Percentiles rank a stretch among this genome's conserved stretches.
Evolutionary conservation across 495 filamentous ascomycete species (phyloP).

Genomic region (Melanomma pulvis-pyrius): DNA sequence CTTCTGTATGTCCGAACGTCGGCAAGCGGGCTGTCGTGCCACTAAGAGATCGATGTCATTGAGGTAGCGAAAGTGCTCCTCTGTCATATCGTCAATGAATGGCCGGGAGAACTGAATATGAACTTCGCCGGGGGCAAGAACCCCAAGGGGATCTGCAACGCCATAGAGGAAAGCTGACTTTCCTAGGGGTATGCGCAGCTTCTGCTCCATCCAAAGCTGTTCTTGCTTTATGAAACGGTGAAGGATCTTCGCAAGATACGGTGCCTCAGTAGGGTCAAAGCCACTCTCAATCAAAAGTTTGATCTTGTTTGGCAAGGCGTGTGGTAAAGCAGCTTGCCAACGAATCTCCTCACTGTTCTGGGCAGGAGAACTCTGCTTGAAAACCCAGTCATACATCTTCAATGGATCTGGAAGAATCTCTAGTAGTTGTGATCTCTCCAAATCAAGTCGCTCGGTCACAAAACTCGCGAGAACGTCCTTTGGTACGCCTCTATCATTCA

Average conservation of each 20-base stretch:
- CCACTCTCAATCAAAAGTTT: conserved; percentile 55
- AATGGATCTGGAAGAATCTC: conserved; percentile 55
- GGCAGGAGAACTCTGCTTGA: conserved; percentile 39
- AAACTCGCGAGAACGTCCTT: conserved; percentile 60
- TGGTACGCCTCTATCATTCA: conserved; percentile 66
- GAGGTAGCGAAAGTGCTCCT: conserved; percentile 62
- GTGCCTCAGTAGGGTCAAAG: conserved; percentile 57
- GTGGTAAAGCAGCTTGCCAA: conserved; percentile 60
- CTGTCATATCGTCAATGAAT: conserved; percentile 56
- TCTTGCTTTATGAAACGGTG: conserved; percentile 57
- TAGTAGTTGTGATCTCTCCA: conserved; percentile 63
- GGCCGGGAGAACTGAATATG: conserved; percentile 78
- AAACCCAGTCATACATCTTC: conserved; percentile 61
- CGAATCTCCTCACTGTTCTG: conserved; percentile 37
- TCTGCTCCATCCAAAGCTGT: conserved; percentile 59
- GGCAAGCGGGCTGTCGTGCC: conserved; percentile 78
- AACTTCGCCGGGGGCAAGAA: conserved; percentile 74
- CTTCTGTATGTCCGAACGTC: conserved; percentile 82
- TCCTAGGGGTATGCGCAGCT: conserved; percentile 70
- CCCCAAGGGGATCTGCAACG: conserved; percentile 74
- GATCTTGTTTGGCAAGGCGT: conserved; percentile 54
- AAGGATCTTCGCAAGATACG: conserved; percentile 62
- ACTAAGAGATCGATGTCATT: conserved; percentile 78
- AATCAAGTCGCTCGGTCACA: conserved; percentile 60
- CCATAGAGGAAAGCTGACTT: conserved; percentile 80